Percentiles rank a stretch among this genome's conserved stretches.
Conservation (phyloP, 192 early-diverging fungal genomes). For the Chytriomyces confervae region DNA sequence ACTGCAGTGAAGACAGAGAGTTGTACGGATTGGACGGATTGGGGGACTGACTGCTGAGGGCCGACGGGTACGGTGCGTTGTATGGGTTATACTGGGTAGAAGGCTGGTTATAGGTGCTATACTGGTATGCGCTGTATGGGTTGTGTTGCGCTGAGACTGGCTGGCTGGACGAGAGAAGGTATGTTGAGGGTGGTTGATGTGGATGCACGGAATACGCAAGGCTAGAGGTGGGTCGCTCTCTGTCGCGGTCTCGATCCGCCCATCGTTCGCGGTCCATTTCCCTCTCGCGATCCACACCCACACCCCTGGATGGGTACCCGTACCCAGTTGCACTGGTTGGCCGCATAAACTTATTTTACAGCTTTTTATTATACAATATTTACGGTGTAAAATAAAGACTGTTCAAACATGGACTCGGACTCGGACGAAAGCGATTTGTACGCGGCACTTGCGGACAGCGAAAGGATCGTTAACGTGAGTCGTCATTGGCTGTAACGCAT, state of each 20-base stretch:
- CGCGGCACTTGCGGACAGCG: constrained; percentile 9
- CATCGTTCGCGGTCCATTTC: background rate
- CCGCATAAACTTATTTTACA: no score
- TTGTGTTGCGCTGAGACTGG: no score
- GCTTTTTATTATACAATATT: no score
- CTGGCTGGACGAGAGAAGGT: no score
- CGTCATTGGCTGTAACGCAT: background rate
- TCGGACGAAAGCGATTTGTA: constrained; percentile 4
- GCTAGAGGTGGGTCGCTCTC: background rate
- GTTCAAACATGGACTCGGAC: background rate
- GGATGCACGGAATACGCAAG: background rate
- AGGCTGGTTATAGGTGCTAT: no score
- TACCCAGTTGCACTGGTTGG: background rate
- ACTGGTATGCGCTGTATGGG: no score
- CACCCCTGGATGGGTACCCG: background rate
- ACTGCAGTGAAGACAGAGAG: no score
- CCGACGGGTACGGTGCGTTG: no score
- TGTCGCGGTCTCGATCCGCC: background rate
- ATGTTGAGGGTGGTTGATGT: background rate
- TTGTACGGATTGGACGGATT: no score
- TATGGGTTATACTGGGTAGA: no score
- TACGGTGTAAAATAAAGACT: background rate
- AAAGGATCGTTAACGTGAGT: constrained; percentile 18
- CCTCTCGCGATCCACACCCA: background rate
- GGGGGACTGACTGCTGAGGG: no score